Evolutionary conservation across 75 land plant species (phyloP).

Genomic region (Ceratopteris richardii): DNA sequence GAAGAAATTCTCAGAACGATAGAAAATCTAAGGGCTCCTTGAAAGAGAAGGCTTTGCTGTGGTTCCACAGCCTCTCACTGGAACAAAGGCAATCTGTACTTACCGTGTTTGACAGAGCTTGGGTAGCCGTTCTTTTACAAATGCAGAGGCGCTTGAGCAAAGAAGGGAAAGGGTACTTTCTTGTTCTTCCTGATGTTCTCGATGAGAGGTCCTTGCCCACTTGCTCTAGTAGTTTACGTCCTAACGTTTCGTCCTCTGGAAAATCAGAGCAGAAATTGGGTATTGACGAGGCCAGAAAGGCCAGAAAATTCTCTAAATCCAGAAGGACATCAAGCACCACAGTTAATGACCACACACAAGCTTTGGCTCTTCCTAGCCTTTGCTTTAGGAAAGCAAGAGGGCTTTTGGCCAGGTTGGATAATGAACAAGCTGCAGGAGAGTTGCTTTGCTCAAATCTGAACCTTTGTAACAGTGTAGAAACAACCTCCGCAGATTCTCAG

Average conservation of each 20-base stretch:
- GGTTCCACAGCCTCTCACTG: slow-evolving; percentile 56
- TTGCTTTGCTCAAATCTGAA: slow-evolving; percentile 25
- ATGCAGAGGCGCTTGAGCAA: slow-evolving; percentile 44
- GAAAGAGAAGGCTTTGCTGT: slow-evolving; percentile 46
- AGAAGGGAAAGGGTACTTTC: slow-evolving; percentile 56
- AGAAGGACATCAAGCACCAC: not conserved
- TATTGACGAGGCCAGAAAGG: not conserved
- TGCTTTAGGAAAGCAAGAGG: slow-evolving; percentile 67
- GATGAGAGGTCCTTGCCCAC: not conserved
- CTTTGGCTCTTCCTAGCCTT: slow-evolving; percentile 42
- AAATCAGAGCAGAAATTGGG: not conserved
- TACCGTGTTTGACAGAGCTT: slow-evolving; percentile 45
- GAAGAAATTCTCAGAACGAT: slow-evolving; percentile 15
- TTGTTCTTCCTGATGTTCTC: slow-evolving; percentile 75
- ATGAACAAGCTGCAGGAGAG: slow-evolving; percentile 24
- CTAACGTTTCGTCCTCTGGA: not conserved
- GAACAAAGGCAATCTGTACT: slow-evolving; percentile 59
- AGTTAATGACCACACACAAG: not conserved
- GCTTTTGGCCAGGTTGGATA: slow-evolving; percentile 42
- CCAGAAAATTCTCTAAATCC: not conserved
- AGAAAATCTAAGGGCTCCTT: slow-evolving; percentile 15
- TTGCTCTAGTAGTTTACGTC: not conserved
- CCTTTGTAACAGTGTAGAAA: slow-evolving; percentile 58
- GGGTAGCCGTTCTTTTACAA: slow-evolving; percentile 51
- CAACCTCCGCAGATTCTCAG: slow-evolving; percentile 12